A percentile compares a stretch with the other conserved stretches of the same genome.
These are phyloP conservation scores for Plasmodium berghei DNA, from an alignment of 169 alveolate species.

Conservation along the genomic window DNA sequence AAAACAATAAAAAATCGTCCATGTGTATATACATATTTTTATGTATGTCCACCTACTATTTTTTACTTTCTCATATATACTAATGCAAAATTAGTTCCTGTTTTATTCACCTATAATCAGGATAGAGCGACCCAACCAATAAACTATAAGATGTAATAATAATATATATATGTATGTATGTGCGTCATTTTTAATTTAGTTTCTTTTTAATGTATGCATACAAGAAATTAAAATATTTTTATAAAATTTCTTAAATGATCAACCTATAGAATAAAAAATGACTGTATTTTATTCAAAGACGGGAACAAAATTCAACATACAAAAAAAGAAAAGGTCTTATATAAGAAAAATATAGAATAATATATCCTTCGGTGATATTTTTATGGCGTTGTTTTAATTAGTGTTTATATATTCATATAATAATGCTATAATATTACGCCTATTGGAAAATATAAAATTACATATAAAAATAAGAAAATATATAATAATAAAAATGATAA, in stretches of 20 bases:
- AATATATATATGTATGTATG: neutral
- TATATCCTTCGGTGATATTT: too few species aligned
- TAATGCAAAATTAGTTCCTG: neutral
- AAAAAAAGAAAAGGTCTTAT: slow-evolving; percentile 43
- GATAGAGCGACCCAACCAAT: slow-evolving; percentile 47
- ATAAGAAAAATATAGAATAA: too few species aligned
- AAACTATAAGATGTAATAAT: slow-evolving; percentile 24
- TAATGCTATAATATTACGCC: too few species aligned
- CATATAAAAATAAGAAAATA: too few species aligned
- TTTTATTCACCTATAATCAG: slow-evolving; percentile 23
- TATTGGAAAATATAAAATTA: too few species aligned
- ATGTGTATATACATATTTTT: neutral
- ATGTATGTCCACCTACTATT: neutral
- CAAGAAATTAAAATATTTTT: neutral
- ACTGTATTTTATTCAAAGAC: slow-evolving; percentile 15
- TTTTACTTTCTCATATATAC: neutral
- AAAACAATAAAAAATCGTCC: slow-evolving; percentile 1
- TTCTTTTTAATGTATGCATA: neutral
- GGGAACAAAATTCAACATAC: slow-evolving; percentile 34
- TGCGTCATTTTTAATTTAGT: neutral
- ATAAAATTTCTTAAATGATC: neutral
- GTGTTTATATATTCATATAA: too few species aligned
- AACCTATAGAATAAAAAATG: slow-evolving; percentile 21
- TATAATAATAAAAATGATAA: too few species aligned
- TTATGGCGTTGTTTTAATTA: too few species aligned